These are phyloP conservation scores for Clarkia xantiana DNA, from an alignment of 345 rosid genomes.

Conservation along the genomic window DNA sequence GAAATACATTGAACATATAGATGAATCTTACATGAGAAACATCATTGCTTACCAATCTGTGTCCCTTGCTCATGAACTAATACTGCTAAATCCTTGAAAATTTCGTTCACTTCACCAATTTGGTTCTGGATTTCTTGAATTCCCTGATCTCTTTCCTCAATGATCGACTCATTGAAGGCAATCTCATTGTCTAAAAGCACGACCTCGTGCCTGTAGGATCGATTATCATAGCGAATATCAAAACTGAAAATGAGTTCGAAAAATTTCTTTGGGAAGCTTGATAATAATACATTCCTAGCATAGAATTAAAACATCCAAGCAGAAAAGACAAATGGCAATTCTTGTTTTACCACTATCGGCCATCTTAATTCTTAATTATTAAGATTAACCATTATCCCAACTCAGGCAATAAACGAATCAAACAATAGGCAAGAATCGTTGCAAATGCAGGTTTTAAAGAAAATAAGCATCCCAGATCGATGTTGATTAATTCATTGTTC, in stretches of 20 bases:
- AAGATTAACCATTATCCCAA: too few relatives aligned
- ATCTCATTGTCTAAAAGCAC: slow-evolving; percentile 78
- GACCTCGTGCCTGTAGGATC: slow-evolving; percentile 63
- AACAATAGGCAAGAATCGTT: too few relatives aligned
- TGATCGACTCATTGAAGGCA: slow-evolving; percentile 73
- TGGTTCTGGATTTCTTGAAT: slow-evolving; percentile 88
- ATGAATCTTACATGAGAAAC: slow-evolving; percentile 2
- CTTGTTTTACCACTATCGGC: too few relatives aligned
- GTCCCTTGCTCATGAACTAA: slow-evolving; percentile 89
- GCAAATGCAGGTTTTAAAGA: too few relatives aligned
- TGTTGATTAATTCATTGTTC: too few relatives aligned
- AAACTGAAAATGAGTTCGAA: neutral
- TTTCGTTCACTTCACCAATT: slow-evolving; percentile 91
- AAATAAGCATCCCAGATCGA: too few relatives aligned
- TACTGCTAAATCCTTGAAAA: slow-evolving; percentile 86
- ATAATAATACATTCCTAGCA: too few relatives aligned
- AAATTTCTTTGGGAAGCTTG: too few relatives aligned
- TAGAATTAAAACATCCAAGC: too few relatives aligned
- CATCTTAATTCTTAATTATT: too few relatives aligned
- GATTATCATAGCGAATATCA: neutral
- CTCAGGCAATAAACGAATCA: too few relatives aligned
- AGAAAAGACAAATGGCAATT: too few relatives aligned
- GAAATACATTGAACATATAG: neutral
- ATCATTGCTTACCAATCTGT: slow-evolving; percentile 47
- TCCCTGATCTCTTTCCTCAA: slow-evolving; percentile 93